Evolutionary conservation across 306 rosid species (phyloP), one percentile per base, ranked within the genome.

Genomic region (Rosa rugosa): DNA sequence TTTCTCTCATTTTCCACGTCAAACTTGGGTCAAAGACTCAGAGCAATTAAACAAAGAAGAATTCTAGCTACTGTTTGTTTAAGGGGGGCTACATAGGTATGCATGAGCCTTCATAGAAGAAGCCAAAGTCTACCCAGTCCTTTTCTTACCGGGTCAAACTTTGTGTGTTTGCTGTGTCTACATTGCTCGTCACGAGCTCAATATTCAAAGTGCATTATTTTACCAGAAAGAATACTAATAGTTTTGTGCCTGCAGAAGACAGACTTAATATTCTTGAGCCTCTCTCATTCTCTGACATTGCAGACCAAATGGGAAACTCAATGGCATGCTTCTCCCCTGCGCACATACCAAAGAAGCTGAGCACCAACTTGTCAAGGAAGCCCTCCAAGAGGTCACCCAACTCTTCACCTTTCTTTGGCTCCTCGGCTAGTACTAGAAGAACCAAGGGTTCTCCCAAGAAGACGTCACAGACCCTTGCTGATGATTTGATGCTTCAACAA

Each of bases 301-400:
- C 23, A 6, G 27, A 4, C 14, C 42, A 16, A 10, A 81, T 82
- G 85, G 85, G 85, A 2, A 82, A 82, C 78, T 82, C 81, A 20
- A 27, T 71, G 42, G 38, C 49, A 31, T 82, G 85, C 53, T 71
- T 82, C 75, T 64, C 74, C 31, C 67, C 84, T 8, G n/a, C 78
- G 8, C 54, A 1, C 69, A 59, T 10, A 11, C 22, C 27, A 42
- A 73, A 53, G 46, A 42, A 73, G 22, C 42, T n/a, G 78, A 80
- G 31, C 36, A 38, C 44, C 7, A 63, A 22, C 51, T 77, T 69
- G 23, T 69, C 40, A 53, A 46, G 80, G 59, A 56, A 17, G 50
- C 18, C 63, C 53, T 53, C 79, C 34, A 74, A 74, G 13, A 76
- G 64, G 14, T 59, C 73, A 22, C 41, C 65, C n/a, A 11, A 54